phyloP scores from a whole-genome alignment of 495 filamentous ascomycete genomes.

The Copromyces sp. region DNA sequence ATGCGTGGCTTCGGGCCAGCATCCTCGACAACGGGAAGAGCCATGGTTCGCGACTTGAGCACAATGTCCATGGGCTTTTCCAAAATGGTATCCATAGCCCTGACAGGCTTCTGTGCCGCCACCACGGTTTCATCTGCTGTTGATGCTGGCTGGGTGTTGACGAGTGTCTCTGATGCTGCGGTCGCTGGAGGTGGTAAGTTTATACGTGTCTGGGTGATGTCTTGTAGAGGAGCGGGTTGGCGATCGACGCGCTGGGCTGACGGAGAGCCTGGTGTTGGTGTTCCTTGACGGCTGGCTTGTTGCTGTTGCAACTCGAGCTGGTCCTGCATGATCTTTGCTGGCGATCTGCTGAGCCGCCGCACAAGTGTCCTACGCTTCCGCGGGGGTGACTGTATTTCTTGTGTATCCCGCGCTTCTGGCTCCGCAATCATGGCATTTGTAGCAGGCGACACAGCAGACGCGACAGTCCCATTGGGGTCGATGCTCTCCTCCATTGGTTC shows the following conservation, averaged over 20 bases:
- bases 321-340: background rate
- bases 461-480: constrained; percentile 44
- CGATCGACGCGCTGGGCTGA: constrained; percentile 10
- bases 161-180: background rate
- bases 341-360: constrained; percentile 28
- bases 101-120: constrained; percentile 52
- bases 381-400: constrained; percentile 25
- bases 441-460: constrained; percentile 37
- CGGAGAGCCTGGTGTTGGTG: background rate
- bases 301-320: background rate
- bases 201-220: constrained; percentile 63
- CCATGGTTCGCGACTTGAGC: constrained; percentile 69
- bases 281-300: background rate
- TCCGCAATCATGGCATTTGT: constrained; percentile 9
- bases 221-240: constrained; percentile 57
- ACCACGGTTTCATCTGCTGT: constrained; percentile 29
- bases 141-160: constrained; percentile 1
- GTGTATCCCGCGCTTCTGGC: constrained; percentile 14
- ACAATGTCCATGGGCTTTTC: constrained; percentile 94
- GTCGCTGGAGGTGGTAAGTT: constrained; percentile 30
- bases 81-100: constrained; percentile 59
- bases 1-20: constrained; percentile 70
- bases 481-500: constrained; percentile 33
- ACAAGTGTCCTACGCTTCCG: constrained; percentile 62
- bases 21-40: constrained; percentile 55